phyloP scores from a whole-genome alignment of 2,329 filamentous ascomycete species.

The Venturia asperata region DNA sequence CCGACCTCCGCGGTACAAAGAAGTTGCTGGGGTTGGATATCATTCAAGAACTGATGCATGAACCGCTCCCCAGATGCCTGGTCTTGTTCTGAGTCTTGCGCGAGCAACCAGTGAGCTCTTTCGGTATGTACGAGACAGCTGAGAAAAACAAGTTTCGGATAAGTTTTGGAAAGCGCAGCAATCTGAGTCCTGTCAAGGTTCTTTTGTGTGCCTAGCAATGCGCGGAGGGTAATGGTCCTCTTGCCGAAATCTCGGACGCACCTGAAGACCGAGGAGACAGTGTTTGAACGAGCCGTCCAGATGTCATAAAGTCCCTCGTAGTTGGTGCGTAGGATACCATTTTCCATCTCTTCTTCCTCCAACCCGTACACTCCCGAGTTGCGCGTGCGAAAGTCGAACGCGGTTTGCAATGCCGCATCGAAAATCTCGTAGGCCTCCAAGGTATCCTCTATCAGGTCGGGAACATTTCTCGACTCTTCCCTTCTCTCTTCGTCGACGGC shows the following conservation, averaged over 20 bases:
- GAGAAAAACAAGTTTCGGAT: slow-evolving; percentile 46
- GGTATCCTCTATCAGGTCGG: slow-evolving; percentile 33
- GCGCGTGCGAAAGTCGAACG: slow-evolving; percentile 62
- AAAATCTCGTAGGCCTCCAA: slow-evolving; percentile 72
- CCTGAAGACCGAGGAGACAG: slow-evolving; percentile 32
- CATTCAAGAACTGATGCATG: slow-evolving; percentile 34
- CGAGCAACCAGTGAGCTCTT: slow-evolving; percentile 50
- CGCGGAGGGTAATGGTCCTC: background rate
- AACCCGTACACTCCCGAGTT: slow-evolving; percentile 69
- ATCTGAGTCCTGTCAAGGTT: slow-evolving; percentile 1
- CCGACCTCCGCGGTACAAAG: slow-evolving; percentile 42
- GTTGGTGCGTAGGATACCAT: slow-evolving; percentile 41
- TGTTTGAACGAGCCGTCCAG: slow-evolving; percentile 67
- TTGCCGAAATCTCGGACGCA: background rate
- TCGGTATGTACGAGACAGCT: slow-evolving; percentile 54
- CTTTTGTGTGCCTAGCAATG: background rate
- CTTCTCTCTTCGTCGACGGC: slow-evolving; percentile 68
- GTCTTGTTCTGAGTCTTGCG: slow-evolving; percentile 44
- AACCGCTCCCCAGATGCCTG: slow-evolving; percentile 44
- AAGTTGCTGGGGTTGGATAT: slow-evolving; percentile 37
- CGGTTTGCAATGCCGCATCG: slow-evolving; percentile 54
- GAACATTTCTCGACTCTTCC: slow-evolving; percentile 53
- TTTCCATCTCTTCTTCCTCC: slow-evolving; percentile 52
- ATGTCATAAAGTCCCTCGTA: slow-evolving; percentile 68
- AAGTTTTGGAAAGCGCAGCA: slow-evolving; percentile 1